Conservation (phyloP, 2,329 filamentous ascomycete species). For the Pseudocercospora ulei region DNA sequence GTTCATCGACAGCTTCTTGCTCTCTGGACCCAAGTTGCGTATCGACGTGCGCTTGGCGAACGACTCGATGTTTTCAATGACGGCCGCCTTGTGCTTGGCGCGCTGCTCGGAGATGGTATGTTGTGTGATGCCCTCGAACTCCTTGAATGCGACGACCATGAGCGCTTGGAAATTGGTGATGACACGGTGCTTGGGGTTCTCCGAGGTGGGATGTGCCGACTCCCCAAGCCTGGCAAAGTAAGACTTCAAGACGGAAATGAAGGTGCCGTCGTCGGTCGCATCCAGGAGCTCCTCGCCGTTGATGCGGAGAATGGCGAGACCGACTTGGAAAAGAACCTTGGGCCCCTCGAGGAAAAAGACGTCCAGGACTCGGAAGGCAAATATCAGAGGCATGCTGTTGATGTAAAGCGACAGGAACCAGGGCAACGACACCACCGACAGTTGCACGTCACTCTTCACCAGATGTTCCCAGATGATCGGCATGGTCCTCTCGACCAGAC, state of each 20-base stretch:
- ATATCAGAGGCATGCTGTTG: constrained; percentile 98
- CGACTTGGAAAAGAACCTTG: constrained; percentile 94
- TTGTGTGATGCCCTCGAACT: constrained; percentile 92
- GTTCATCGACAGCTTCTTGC: constrained; percentile 75
- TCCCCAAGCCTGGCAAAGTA: constrained; percentile 92
- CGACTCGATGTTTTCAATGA: constrained; percentile 90
- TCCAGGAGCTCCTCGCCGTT: constrained; percentile 94
- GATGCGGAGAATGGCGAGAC: constrained; percentile 89
- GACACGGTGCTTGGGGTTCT: constrained; percentile 85
- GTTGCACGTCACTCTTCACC: constrained; percentile 90
- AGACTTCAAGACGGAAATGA: constrained; percentile 88
- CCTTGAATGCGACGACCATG: constrained; percentile 98
- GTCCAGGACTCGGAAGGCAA: constrained; percentile 90
- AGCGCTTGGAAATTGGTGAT: constrained; percentile 95
- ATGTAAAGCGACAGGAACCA: constrained; percentile 98
- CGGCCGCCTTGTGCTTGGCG: constrained; percentile 84
- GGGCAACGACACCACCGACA: constrained; percentile 91
- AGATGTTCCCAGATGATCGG: constrained; percentile 96
- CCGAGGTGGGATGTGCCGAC: constrained; percentile 87
- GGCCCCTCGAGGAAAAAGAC: constrained; percentile 98
- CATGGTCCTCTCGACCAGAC: constrained; percentile 97
- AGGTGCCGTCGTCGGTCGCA: constrained; percentile 85
- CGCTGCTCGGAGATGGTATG: constrained; percentile 81
- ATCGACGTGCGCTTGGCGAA: constrained; percentile 97
- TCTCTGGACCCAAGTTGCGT: constrained; percentile 87